Conservation (phyloP, 164 flowering plant genomes). For the Warburgia ugandensis region DNA sequence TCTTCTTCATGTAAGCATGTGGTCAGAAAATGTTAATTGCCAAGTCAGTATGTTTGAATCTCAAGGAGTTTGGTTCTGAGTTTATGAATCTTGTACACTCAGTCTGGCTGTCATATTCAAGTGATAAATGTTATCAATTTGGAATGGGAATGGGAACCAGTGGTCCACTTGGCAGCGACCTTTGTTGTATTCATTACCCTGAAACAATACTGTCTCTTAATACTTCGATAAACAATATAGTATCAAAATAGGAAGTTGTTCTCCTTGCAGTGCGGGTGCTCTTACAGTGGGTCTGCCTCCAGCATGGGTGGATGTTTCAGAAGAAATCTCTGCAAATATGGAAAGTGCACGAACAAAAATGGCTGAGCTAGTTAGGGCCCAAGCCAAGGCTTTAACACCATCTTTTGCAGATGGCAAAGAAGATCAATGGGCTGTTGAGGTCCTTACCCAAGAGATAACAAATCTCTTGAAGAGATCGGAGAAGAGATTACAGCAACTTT, state of each 20-base stretch:
- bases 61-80: too few relatives aligned
- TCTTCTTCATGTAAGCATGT: too few relatives aligned
- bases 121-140: too few relatives aligned
- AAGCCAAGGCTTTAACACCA: conserved; percentile 89
- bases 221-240: too few relatives aligned
- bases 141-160: too few relatives aligned
- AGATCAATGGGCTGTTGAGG: conserved; percentile 71
- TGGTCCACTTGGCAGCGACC: too few relatives aligned
- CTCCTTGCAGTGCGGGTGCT: conserved; percentile 55
- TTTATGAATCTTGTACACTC: too few relatives aligned
- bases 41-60: too few relatives aligned
- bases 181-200: too few relatives aligned
- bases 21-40: too few relatives aligned
- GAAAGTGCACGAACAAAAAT: conserved; percentile 70
- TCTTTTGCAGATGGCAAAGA: conserved; percentile 91
- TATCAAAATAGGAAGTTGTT: conserved; percentile 8
- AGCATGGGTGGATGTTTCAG: conserved; percentile 96
- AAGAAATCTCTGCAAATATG: conserved; percentile 71
- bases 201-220: too few relatives aligned
- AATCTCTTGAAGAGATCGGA: conserved; percentile 68
- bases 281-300: conserved; percentile 86
- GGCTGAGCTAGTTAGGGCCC: conserved; percentile 80
- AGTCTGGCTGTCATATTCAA: too few relatives aligned
- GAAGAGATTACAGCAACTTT: conserved; percentile 59
- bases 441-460: conserved; percentile 83